A percentile compares a stretch with the other conserved stretches of the same genome.
Conservation (phyloP, 768 basidiomycete genomes). For the Tricholoma matsutake region DNA sequence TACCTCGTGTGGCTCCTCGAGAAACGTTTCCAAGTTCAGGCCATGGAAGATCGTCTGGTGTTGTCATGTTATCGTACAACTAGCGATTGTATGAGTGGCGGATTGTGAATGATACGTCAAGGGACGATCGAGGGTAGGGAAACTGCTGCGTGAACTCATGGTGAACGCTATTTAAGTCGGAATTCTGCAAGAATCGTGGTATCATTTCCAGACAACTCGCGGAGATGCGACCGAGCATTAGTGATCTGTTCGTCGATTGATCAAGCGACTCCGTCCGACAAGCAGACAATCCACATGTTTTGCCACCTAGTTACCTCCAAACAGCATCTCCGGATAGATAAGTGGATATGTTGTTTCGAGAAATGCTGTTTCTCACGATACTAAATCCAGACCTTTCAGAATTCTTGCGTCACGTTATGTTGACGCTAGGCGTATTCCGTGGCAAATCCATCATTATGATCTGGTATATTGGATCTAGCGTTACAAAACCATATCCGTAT, state of each 20-base stretch:
- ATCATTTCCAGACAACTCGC: background rate
- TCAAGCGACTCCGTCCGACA: background rate
- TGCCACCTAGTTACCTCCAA: background rate
- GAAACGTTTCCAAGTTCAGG: slow-evolving; percentile 85
- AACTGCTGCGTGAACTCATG: slow-evolving; percentile 10
- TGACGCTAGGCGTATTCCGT: background rate
- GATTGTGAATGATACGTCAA: slow-evolving; percentile 15
- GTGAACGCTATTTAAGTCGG: background rate
- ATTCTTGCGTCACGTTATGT: background rate
- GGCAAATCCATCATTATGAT: background rate
- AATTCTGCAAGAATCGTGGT: background rate
- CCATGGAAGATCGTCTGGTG: slow-evolving; percentile 79
- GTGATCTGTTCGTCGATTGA: background rate
- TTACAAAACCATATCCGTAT: background rate
- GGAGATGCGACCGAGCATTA: slow-evolving; percentile 1
- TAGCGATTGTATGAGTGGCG: slow-evolving; percentile 10
- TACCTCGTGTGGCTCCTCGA: slow-evolving; percentile 78
- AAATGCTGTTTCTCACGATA: background rate
- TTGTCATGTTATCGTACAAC: slow-evolving; percentile 39
- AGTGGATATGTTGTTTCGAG: background rate
- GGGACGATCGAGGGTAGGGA: slow-evolving; percentile 14
- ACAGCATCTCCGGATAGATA: background rate
- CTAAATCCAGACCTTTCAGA: background rate
- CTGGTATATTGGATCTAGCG: background rate
- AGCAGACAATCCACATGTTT: slow-evolving; percentile 1